Percentiles rank a stretch among this genome's conserved stretches.
phyloP scores from a whole-genome alignment of 106 monocot genomes.

The Xerophyta viscosa region DNA sequence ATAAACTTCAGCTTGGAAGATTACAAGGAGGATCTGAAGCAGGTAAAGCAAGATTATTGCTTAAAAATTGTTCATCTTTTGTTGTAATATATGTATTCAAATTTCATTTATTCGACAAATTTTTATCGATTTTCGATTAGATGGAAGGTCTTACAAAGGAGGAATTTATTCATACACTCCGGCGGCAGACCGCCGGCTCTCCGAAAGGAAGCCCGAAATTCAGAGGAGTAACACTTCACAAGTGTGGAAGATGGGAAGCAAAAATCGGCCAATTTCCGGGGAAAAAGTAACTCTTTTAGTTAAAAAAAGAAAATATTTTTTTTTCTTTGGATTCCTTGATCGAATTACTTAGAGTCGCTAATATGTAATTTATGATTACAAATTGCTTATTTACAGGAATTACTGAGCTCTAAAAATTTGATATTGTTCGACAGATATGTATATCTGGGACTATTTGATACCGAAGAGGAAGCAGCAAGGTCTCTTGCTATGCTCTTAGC shows the following conservation, averaged over 20 bases:
- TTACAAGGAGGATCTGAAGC: conserved; percentile 46
- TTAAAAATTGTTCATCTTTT: background rate
- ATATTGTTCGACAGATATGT: conserved; percentile 13
- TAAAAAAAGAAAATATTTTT: background rate
- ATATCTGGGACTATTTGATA: conserved; percentile 28
- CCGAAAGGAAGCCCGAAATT: conserved; percentile 37
- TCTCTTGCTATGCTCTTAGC: background rate
- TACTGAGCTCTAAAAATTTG: background rate
- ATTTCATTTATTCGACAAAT: background rate
- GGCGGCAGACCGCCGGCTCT: conserved; percentile 48
- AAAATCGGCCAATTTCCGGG: conserved; percentile 48
- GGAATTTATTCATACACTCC: conserved; percentile 49
- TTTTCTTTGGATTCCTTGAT: background rate
- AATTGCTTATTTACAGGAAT: background rate
- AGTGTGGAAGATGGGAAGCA: conserved; percentile 61
- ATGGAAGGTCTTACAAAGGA: conserved; percentile 37
- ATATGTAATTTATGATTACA: background rate
- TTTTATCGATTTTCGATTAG: conserved; percentile 5
- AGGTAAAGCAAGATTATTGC: conserved; percentile 10
- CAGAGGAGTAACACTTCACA: conserved; percentile 49
- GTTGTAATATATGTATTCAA: background rate
- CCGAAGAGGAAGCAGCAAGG: conserved; percentile 31
- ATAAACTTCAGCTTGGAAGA: conserved; percentile 52
- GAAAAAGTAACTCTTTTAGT: conserved; percentile 27
- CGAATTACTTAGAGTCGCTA: background rate